These are phyloP conservation scores for Nadsonia commutata DNA, from an alignment of 1,139 yeast species.

Conservation along the genomic window DNA sequence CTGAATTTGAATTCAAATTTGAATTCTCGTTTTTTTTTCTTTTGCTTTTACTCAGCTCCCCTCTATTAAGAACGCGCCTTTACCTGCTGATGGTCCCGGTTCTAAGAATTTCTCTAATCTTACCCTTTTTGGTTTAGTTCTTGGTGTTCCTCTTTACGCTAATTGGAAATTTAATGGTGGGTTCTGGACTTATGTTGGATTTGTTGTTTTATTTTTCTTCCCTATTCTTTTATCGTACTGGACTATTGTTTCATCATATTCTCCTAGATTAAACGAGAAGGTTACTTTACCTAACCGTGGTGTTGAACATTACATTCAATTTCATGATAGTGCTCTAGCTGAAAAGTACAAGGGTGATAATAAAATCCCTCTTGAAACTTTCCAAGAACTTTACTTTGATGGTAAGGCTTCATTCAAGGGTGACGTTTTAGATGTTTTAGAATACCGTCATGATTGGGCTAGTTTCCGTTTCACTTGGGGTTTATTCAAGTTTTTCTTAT, in stretches of 20 bases:
- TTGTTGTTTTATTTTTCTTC: conserved; percentile 30
- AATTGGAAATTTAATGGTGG: conserved; percentile 65
- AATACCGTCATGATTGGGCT: conserved; percentile 87
- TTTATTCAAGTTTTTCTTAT: conserved; percentile 64
- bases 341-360: conserved; percentile 54
- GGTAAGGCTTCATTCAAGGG: conserved; percentile 81
- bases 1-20: too few species aligned
- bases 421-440: conserved; percentile 71
- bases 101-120: conserved; percentile 58
- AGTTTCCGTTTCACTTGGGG: conserved; percentile 64
- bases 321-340: conserved; percentile 62
- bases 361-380: conserved; percentile 86
- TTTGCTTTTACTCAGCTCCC: conserved; percentile 28
- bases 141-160: conserved; percentile 51
- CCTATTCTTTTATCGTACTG: conserved; percentile 74
- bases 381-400: conserved; percentile 76
- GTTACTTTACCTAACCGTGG: conserved; percentile 66
- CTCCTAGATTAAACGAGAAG: conserved; percentile 73
- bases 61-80: conserved; percentile 69
- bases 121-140: conserved; percentile 36
- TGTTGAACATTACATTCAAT: conserved; percentile 65
- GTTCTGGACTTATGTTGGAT: conserved; percentile 37
- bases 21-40: too few species aligned
- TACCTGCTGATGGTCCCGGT: conserved; percentile 90
- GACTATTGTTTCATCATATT: conserved; percentile 61